Evolutionary conservation across 805 yeast species (phyloP), one percentile per base, ranked within the genome.

Genomic region (Monosporozyma unispora): DNA sequence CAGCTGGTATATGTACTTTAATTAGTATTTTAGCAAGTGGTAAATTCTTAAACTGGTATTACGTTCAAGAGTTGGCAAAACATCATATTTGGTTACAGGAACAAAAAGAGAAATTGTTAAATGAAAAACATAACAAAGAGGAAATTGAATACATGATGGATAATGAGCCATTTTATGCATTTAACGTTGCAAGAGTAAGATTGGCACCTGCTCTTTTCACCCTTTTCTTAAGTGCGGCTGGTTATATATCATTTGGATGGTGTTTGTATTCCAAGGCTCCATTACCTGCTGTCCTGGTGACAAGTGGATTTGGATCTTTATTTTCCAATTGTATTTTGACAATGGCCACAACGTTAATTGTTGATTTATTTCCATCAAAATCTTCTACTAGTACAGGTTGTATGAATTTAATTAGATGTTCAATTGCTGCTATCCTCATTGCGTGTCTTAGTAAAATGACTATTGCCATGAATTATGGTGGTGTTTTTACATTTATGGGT

Each of bases 341-440:
- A 12, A 72, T 78, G 28, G 71, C 81, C 3, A 75, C 81, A 0
- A 85, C 93, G 0, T 65, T 87, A 39, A 62, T 87, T 49, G 84
- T 87, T 16, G 96, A 88, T 59, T 61, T 87, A 50, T 81, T 75
- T 53, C 95, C 96, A 0, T 64, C 72, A 3, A 75, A 76, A 42
- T 74, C 88, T 0, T 86, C 95, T 0, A 78, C 91, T 3, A 82
- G 90, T 4, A 76, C 87, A 1, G 83, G 93, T 10, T 73, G 84
- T 45, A 72, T 83, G 53, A 88, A 89, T 59, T 67, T 88, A 28
- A 72, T 80, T 22, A 70, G 96, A 56, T 88, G 96, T 61, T 69
- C 77, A 12, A 57, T 79, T 46, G 81, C 83, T 29, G 95, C 95
- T 0, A 73, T 79, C 0, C 80, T 84, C 41, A 73, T 84, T 18